Evolutionary conservation across 768 basidiomycete genomes (phyloP).

Genomic region (Rhizopogon vesiculosus): DNA sequence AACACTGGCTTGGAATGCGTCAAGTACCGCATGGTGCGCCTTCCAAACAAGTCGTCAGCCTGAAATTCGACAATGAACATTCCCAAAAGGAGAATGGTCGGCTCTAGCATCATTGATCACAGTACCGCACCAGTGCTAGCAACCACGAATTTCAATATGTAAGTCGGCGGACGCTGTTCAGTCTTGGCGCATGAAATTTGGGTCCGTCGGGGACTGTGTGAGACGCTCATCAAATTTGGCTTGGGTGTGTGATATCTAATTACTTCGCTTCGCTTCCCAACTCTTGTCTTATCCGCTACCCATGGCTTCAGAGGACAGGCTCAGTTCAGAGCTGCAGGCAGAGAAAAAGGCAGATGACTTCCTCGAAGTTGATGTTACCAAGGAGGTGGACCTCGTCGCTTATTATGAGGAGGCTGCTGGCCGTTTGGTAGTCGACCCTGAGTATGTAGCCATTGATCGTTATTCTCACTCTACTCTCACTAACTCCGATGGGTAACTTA

Average conservation of each 20-base stretch:
- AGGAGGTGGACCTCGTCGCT: constrained; percentile 28
- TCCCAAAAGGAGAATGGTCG: too few species aligned
- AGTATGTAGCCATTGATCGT: constrained; percentile 31
- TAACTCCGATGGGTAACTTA: neutral
- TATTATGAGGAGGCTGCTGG: constrained; percentile 57
- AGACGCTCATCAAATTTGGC: neutral
- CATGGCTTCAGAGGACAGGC: neutral
- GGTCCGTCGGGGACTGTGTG: neutral
- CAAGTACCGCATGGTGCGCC: too few species aligned
- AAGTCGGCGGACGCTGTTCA: too few species aligned
- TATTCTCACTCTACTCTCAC: neutral
- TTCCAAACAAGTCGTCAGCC: too few species aligned
- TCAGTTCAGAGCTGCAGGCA: neutral
- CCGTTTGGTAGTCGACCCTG: constrained; percentile 59
- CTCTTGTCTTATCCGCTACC: neutral
- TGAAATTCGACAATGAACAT: too few species aligned
- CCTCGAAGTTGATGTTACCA: neutral
- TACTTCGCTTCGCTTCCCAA: neutral
- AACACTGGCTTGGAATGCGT: too few species aligned
- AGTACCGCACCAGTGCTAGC: too few species aligned
- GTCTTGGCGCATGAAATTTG: too few species aligned
- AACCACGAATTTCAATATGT: too few species aligned
- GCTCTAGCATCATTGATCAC: too few species aligned
- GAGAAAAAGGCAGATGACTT: neutral
- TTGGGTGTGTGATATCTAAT: neutral